Evolutionary conservation across 2,329 filamentous ascomycete species (phyloP), one percentile per base, ranked within the genome.

Genomic region (Botryotinia globosa): DNA sequence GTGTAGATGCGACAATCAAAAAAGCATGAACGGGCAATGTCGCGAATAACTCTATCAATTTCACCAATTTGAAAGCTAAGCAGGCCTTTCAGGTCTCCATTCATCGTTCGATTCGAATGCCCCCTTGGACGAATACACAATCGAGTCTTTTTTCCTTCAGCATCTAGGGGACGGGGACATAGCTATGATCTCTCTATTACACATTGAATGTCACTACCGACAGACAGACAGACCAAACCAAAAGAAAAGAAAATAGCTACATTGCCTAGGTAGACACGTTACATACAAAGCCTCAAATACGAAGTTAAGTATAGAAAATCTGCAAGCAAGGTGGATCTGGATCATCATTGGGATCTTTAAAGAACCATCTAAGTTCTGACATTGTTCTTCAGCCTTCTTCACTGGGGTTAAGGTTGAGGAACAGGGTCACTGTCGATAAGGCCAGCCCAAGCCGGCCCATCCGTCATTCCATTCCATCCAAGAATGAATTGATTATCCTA

Each of bases 11-110:
- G 64, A 51, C 44, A 37, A 18, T 18, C 25, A 29, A n/a, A 70
- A 42, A 58, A 74, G 75, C 75, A 76, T 76, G 29, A 73, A 70
- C 45, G 39, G 71, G 69, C 64, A 74, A 74, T 74, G 74, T 75
- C 72, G 71, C 59, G 37, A 71, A 71, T 10, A 51, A 64, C 63
- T 70, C 37, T 25, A 64, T 32, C 58, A 64, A 70, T 70, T 22
- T 18, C 51, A 70, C 32, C 59, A 29, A 42, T 63, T 20, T 42
- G 59, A 63, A 29, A 29, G 37, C 34, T 63, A 29, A 63, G n/a
- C 25, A 42, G 34, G 37, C 14, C 59, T 42, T 42, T 42, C 5
- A 61, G 8, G 22, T 16, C 25, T 61, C 18, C n/a, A 16, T 63
- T 44, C n/a, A 20, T 44, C 39, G 9, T 10, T 29, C 61, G 9